phyloP scores from a whole-genome alignment of 2,329 filamentous ascomycete species.

The Penicillium sp. region DNA sequence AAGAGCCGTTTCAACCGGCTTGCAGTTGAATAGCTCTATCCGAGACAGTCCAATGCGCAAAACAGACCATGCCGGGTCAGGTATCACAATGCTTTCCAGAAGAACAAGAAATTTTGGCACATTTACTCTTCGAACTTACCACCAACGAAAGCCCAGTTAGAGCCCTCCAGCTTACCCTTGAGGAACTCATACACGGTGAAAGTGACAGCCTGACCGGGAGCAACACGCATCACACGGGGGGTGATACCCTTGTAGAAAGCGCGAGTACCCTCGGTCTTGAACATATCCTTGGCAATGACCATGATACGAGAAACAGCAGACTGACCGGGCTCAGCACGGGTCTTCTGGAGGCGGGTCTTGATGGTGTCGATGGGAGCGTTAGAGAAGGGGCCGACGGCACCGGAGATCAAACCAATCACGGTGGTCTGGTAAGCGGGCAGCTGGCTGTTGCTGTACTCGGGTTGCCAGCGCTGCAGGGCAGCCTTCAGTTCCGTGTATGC shows the following conservation, averaged over 20 bases:
- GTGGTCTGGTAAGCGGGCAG: conserved; percentile 90
- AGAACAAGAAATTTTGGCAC: conserved; percentile 3
- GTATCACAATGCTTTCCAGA: conserved; percentile 28
- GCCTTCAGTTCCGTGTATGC: conserved; percentile 94
- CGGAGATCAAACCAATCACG: conserved; percentile 82
- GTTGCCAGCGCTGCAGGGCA: conserved; percentile 69
- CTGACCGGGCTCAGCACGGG: conserved; percentile 75
- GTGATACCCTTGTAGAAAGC: conserved; percentile 99
- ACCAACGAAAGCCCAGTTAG: conserved; percentile 58
- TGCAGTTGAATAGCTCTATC: conserved; percentile 11
- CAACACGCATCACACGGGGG: conserved; percentile 93
- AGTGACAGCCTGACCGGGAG: conserved; percentile 83
- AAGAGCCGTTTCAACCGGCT: conserved; percentile 10
- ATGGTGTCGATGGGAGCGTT: conserved; percentile 99
- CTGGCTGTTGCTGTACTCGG: conserved; percentile 61
- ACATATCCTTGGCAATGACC: conserved; percentile 78
- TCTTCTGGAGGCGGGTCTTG: conserved; percentile 94
- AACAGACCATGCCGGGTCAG: conserved; percentile 24
- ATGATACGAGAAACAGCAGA: conserved; percentile 77
- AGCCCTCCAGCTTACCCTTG: conserved; percentile 69
- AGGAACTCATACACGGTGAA: conserved; percentile 76
- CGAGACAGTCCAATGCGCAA: conserved; percentile 6
- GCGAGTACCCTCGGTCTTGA: conserved; percentile 87
- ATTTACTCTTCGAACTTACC: conserved; percentile 65
- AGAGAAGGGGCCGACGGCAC: conserved; percentile 91